Evolutionary conservation across 768 basidiomycete genomes (phyloP), one percentile per base, ranked within the genome.

Genomic region (Mycena vulgaris): DNA sequence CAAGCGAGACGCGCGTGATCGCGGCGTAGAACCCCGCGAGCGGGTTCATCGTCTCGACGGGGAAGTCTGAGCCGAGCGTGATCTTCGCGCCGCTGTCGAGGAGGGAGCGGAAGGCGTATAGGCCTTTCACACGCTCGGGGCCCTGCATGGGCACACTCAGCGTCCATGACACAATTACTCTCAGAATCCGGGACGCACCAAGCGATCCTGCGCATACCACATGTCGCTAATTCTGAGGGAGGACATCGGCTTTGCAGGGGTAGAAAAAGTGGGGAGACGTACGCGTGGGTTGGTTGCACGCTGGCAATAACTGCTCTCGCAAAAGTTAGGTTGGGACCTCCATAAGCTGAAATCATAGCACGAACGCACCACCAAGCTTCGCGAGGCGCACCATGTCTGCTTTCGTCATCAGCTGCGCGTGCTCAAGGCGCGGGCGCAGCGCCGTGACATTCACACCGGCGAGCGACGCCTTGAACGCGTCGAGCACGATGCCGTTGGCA

Each of bases 201-300:
- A 75, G 65, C 96, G 89, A 8, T 79, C 83, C 78, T 98, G 95
- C 2, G 96, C 96, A 75, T 97, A 98, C 83, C 89, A 89, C 96
- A 98, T 98, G 68, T 96, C 95, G 59, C 92, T 95, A 45, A 90
- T 94, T 65, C 92, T 94, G 72, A 65, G 37, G 21, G 28, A 42
- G 59, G 27, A 21, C 14, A 33, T 39, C 17, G 40, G 73, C 21
- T 68, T 21, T 33, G 10, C 14, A 8, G 58, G 30, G 5, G 23
- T 23, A 21, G 14, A 31, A 25, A 57, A 37, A 53, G 11, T 13
- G 3, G 45, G 33, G 21, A 42, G 33, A 82, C 90, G 80, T 81
- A 95, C 89, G 92, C 95, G 76, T 98, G 96, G 1, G 95, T 96
- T 0, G 96, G 96, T 76, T 98, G 96, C 3, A 97, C 95, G 71